Evolutionary conservation across 2,329 filamentous ascomycete species (phyloP).

Genomic region (Nemania serpens): DNA sequence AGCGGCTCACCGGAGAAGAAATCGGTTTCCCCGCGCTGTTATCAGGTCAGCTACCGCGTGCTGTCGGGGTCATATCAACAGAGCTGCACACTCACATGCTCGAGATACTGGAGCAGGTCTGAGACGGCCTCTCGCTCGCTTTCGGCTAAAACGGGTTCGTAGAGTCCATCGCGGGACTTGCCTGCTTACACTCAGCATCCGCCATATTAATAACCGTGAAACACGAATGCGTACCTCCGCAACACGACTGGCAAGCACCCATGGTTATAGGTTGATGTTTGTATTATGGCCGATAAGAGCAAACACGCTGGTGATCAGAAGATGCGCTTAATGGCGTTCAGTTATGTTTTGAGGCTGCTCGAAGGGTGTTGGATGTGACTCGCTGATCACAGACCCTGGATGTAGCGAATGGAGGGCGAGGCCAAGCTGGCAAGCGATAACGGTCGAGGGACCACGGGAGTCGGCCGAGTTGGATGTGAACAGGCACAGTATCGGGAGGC

Average conservation of each 20-base stretch:
- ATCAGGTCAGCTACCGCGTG: constrained; percentile 38
- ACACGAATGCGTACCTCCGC: constrained; percentile 40
- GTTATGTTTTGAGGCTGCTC: neutral
- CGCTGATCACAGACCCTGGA: neutral
- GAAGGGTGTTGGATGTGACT: constrained; percentile 4
- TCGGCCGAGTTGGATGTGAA: constrained; percentile 9
- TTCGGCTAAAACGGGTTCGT: constrained; percentile 88
- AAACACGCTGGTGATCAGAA: neutral
- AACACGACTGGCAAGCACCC: constrained; percentile 45
- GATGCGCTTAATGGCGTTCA: neutral
- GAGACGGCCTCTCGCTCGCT: constrained; percentile 97
- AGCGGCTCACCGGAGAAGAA: constrained; percentile 98
- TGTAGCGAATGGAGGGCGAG: constrained; percentile 9
- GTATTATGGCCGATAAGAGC: constrained; percentile 12
- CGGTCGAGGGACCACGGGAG: constrained; percentile 10
- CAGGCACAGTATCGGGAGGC: neutral
- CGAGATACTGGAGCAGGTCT: constrained; percentile 91
- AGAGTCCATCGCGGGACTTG: constrained; percentile 78
- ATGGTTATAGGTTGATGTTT: constrained; percentile 34
- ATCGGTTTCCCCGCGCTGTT: constrained; percentile 90
- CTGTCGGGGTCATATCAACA: neutral
- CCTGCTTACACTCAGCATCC: constrained; percentile 53
- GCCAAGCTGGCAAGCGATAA: neutral
- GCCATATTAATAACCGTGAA: constrained; percentile 5
- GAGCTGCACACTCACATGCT: constrained; percentile 71